phyloP scores from a whole-genome alignment of 345 rosid genomes.

The Brassica incana region DNA sequence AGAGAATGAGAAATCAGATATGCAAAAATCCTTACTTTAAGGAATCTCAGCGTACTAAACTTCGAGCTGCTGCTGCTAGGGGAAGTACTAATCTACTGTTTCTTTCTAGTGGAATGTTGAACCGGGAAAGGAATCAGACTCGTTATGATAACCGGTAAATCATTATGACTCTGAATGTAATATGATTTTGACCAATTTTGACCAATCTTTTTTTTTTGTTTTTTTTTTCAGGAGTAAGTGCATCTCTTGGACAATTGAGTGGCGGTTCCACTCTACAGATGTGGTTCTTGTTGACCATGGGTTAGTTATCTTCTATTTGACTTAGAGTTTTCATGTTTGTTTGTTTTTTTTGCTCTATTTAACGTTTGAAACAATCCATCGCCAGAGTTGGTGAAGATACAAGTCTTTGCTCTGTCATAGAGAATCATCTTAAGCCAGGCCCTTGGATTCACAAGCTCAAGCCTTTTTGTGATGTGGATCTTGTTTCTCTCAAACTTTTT shows the following conservation, averaged over 20 bases:
- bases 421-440: no score
- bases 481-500: no score
- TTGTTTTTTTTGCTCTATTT: no score
- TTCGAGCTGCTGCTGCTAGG: conserved; percentile 56
- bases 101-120: conserved; percentile 75
- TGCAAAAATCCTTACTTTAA: conserved; percentile 39
- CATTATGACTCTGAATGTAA: not conserved
- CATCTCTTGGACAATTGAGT: conserved; percentile 88
- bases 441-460: no score
- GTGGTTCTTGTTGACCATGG: conserved; percentile 54
- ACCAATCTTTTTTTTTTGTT: no score
- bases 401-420: no score
- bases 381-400: no score
- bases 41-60: conserved; percentile 42
- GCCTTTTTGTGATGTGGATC: no score
- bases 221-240: conserved; percentile 49
- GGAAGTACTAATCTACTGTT: conserved; percentile 61
- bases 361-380: no score
- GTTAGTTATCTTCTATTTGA: conserved; percentile 40
- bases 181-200: not conserved
- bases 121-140: conserved; percentile 63
- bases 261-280: conserved; percentile 80
- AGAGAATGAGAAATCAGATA: conserved; percentile 54
- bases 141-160: conserved; percentile 49
- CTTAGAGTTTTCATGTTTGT: no score